Evolutionary conservation across 306 rosid genomes (phyloP).

Genomic region (Dalbergia cultrata): DNA sequence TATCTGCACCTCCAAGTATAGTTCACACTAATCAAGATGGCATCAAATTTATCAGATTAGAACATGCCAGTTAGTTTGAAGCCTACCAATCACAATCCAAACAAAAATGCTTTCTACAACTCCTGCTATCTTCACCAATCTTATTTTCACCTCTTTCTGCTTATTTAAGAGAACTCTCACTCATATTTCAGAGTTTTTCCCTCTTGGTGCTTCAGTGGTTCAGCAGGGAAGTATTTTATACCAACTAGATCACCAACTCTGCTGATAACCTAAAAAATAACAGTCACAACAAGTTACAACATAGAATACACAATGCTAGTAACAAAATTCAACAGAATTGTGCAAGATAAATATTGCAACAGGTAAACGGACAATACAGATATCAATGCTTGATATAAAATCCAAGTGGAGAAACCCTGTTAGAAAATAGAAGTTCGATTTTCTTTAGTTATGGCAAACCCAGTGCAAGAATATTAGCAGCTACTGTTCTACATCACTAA

Average conservation of each 20-base stretch:
- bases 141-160: background rate
- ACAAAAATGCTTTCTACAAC: constrained; percentile 13
- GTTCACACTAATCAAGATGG: background rate
- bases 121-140: constrained; percentile 24
- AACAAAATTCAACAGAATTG: background rate
- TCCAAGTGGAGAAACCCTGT: background rate
- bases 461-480: background rate
- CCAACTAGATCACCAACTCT: constrained; percentile 79
- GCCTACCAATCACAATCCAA: constrained; percentile 26
- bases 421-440: background rate
- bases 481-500: background rate
- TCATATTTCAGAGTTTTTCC: constrained; percentile 35
- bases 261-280: constrained; percentile 63
- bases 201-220: constrained; percentile 60
- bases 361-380: background rate
- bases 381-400: background rate
- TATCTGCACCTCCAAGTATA: constrained; percentile 1
- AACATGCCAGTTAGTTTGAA: background rate
- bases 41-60: background rate
- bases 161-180: background rate
- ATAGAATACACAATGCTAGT: background rate
- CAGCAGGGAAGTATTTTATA: constrained; percentile 83
- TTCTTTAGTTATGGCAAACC: background rate
- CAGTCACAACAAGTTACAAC: constrained; percentile 9
- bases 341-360: background rate